Evolutionary conservation across 805 yeast species (phyloP).

Genomic region (Candida dajiaensis): DNA sequence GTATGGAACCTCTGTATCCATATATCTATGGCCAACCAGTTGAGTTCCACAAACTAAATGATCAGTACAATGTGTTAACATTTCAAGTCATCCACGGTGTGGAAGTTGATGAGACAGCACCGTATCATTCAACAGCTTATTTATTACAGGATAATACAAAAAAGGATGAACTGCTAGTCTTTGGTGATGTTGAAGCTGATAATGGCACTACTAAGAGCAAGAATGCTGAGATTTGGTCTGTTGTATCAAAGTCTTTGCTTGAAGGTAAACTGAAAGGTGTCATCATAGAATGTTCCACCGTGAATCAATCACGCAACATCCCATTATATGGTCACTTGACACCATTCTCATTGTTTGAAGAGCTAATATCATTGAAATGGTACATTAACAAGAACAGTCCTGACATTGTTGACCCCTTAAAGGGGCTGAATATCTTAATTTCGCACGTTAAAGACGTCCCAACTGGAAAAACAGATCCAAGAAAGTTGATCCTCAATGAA

Average conservation of each 20-base stretch:
- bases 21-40: not conserved
- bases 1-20: conserved; percentile 12
- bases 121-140: conserved; percentile 49
- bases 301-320: conserved; percentile 36
- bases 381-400: not conserved
- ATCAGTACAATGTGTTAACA: conserved; percentile 24
- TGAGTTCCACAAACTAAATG: conserved; percentile 2
- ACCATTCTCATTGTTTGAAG: conserved; percentile 56
- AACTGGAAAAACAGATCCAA: conserved; percentile 42
- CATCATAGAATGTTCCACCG: conserved; percentile 73
- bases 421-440: conserved; percentile 21
- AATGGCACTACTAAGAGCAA: conserved; percentile 34
- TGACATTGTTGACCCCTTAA: conserved; percentile 6
- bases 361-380: conserved; percentile 30
- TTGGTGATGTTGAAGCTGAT: conserved; percentile 86
- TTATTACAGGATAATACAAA: conserved; percentile 37
- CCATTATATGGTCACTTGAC: conserved; percentile 77
- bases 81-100: conserved; percentile 37
- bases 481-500: conserved; percentile 45
- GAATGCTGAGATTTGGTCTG: conserved; percentile 45
- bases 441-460: conserved; percentile 43
- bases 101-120: conserved; percentile 19
- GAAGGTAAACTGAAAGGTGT: conserved; percentile 43
- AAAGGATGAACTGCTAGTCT: conserved; percentile 43
- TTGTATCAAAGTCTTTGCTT: conserved; percentile 41